Conservation (phyloP, 2,329 filamentous ascomycete species). For the Aspergillus pseudoglaucus region DNA sequence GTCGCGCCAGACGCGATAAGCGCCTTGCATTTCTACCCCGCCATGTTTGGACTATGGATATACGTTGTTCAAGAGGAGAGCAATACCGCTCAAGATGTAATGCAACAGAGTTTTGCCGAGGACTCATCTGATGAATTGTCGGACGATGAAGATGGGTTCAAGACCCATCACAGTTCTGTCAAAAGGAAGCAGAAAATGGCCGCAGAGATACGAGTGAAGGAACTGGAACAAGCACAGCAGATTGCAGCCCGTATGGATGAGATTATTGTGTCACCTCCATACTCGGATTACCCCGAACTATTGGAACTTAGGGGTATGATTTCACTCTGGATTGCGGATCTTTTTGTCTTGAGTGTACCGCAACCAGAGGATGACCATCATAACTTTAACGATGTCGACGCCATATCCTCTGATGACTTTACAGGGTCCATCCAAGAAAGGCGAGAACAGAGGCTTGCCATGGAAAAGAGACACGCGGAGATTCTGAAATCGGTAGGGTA, state of each 20-base stretch:
- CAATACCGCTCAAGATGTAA: slow-evolving; percentile 36
- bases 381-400: slow-evolving; percentile 11
- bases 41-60: slow-evolving; percentile 74
- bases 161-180: slow-evolving; percentile 17
- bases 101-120: slow-evolving; percentile 22
- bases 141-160: slow-evolving; percentile 26
- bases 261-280: slow-evolving; percentile 63
- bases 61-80: slow-evolving; percentile 64
- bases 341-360: slow-evolving; percentile 39
- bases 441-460: slow-evolving; percentile 26
- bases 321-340: slow-evolving; percentile 66
- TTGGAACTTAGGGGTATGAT: slow-evolving; percentile 67
- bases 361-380: slow-evolving; percentile 12
- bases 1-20: slow-evolving; percentile 53
- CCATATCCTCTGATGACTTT: slow-evolving; percentile 14
- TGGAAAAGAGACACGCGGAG: slow-evolving; percentile 27
- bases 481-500: slow-evolving; percentile 26
- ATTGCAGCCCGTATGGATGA: slow-evolving; percentile 66
- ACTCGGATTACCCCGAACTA: slow-evolving; percentile 59
- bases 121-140: slow-evolving; percentile 20
- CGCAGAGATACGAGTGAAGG: slow-evolving; percentile 40
- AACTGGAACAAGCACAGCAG: slow-evolving; percentile 54
- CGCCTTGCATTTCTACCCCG: slow-evolving; percentile 72
- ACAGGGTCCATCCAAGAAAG: slow-evolving; percentile 23
- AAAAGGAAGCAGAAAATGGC: slow-evolving; percentile 26